Base-by-base conservation (phyloP, 1,139 yeast genomes). In the Arxiozyma telluris region DNA sequence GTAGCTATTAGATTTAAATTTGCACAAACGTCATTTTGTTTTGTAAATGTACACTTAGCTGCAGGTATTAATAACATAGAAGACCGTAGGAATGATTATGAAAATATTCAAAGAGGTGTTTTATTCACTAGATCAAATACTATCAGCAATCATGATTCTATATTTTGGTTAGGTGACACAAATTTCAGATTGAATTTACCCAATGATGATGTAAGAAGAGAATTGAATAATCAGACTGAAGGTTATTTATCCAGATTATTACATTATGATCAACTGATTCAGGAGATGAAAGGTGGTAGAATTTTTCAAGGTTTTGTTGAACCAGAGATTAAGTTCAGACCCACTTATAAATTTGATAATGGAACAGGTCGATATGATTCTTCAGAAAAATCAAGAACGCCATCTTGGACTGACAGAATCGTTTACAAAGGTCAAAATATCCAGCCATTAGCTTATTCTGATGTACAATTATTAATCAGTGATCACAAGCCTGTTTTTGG, bases 341-440 rank as follows among this genome's bases (percentile, higher is more conserved):
- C 98, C 4, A 93, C 98, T 2, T 93, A 93, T 72, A 93, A 93
- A 68, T 93, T 82, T 68, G 97, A 93, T 66, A 84, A 86, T 57
- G 95, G 95, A 2, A 80, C 90, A 0, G 78, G 79, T 57, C 71
- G 65, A 18, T 93, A 93, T 62, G 97, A 90, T 65, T 76, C 91
- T 4, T 85, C 96, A 47, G 98, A 91, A 64, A 93, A 93, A 70
- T 93, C 86, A 64, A 79, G 98, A 61, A 82, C 89, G 0, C 98
- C 98, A 0, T 91, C 98, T 0, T 93, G 98, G 98, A 93, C 98
- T 9, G 98, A 93, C 69, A 76, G 97, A 67, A 82, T 89, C 49
- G 76, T 90, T 53, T 87, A 77, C 64, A 76, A 79, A 47, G 84
- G 87, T 39, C 73, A 74, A n/a, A 67, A 69, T 3, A 63, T 85